Percentiles rank a stretch among this genome's conserved stretches.
Conservation (phyloP, 331 rosid species). For the Malus hybrid region DNA sequence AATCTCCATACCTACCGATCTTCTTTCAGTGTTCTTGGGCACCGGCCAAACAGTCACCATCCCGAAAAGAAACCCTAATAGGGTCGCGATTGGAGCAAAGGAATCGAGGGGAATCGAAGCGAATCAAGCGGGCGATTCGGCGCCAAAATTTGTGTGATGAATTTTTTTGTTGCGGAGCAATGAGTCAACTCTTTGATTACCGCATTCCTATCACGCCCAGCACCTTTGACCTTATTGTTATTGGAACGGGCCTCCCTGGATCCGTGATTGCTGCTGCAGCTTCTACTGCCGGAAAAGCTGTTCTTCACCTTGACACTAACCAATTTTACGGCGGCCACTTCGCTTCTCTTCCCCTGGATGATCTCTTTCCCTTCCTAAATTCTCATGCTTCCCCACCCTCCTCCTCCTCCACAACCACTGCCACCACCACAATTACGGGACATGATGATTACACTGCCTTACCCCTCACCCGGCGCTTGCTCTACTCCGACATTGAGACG, state of each 20-base stretch:
- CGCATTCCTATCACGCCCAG: constrained; percentile 3
- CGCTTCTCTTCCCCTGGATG: constrained; percentile 50
- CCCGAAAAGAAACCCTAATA: no score
- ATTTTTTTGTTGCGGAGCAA: no score
- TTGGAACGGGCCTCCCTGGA: constrained; percentile 66
- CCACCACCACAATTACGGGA: neutral
- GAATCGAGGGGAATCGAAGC: no score
- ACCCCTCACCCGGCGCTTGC: constrained; percentile 24
- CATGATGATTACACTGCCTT: constrained; percentile 15
- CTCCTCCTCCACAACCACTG: neutral
- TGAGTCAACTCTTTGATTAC: no score
- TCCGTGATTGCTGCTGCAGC: constrained; percentile 74
- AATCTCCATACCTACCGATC: no score
- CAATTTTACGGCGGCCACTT: constrained; percentile 63
- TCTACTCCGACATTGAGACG: constrained; percentile 41
- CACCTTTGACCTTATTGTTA: constrained; percentile 56
- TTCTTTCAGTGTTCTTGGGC: no score
- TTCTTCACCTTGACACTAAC: constrained; percentile 80
- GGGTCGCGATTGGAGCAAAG: no score
- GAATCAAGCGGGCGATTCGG: no score
- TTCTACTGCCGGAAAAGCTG: constrained; percentile 50
- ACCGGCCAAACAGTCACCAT: no score
- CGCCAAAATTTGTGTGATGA: no score
- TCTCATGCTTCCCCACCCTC: constrained; percentile 26
- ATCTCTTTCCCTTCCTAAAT: constrained; percentile 49